phyloP scores from a whole-genome alignment of 2,329 filamentous ascomycete genomes.

The Aureobasidium musti region DNA sequence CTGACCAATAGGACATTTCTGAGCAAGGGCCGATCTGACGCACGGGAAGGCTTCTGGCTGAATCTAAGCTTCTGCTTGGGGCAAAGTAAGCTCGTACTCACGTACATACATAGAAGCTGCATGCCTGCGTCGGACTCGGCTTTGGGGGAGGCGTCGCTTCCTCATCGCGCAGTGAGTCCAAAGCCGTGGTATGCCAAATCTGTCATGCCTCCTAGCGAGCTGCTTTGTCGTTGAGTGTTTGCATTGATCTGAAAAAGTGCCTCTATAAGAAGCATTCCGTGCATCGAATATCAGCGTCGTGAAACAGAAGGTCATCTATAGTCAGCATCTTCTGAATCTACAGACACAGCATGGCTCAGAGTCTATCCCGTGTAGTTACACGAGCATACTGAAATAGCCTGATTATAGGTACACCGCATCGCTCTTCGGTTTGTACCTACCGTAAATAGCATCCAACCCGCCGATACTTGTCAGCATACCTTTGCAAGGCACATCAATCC shows the following conservation, averaged over 20 bases:
- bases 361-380: background rate
- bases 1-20: conserved; percentile 15
- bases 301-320: background rate
- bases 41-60: background rate
- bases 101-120: conserved; percentile 8
- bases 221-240: background rate
- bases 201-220: background rate
- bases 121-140: conserved; percentile 26
- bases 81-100: conserved; percentile 18
- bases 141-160: conserved; percentile 26
- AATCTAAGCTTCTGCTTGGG: conserved; percentile 21
- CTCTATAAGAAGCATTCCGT: background rate
- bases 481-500: conserved; percentile 15
- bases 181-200: background rate
- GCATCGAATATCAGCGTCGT: background rate
- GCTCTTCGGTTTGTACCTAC: background rate
- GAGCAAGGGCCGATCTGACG: conserved; percentile 14
- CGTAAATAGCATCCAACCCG: background rate
- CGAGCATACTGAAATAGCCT: background rate
- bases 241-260: background rate
- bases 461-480: conserved; percentile 21
- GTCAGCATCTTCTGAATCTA: background rate
- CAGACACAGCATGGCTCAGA: background rate
- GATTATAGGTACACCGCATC: conserved; percentile 9
- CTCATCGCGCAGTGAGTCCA: conserved; percentile 13